These are phyloP conservation scores for Podila epigama DNA, from an alignment of 192 early-diverging fungal species.

Conservation along the genomic window DNA sequence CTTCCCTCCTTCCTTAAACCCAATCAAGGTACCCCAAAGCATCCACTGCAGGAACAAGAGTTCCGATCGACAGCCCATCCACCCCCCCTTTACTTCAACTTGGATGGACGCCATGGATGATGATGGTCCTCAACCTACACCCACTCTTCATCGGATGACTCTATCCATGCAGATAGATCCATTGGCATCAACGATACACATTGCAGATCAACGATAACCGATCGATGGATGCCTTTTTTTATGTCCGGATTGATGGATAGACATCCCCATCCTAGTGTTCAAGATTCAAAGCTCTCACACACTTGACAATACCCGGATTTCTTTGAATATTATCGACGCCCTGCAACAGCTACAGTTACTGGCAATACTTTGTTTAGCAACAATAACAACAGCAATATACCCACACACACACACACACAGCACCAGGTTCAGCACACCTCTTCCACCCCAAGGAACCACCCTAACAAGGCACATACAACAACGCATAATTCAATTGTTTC, in stretches of 20 bases:
- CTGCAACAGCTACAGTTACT: no score
- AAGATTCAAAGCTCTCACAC: background rate
- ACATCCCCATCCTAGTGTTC: background rate
- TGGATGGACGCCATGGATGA: no score
- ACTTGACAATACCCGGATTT: no score
- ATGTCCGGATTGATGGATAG: constrained; percentile 1
- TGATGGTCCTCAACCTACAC: no score
- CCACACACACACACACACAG: no score
- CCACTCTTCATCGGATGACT: no score
- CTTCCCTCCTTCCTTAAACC: constrained; percentile 2
- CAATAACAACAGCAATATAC: no score
- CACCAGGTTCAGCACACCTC: no score
- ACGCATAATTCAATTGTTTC: background rate
- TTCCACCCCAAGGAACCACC: no score
- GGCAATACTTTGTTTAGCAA: no score
- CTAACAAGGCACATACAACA: background rate
- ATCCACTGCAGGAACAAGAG: background rate
- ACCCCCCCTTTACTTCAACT: background rate
- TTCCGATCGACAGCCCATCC: background rate
- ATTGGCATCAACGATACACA: background rate
- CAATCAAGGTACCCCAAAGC: constrained; percentile 1
- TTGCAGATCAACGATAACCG: background rate
- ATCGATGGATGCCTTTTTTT: background rate
- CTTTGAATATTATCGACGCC: no score
- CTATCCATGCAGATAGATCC: background rate